Conservation (phyloP, 768 basidiomycete species). For the Pleurotus sapidus region DNA sequence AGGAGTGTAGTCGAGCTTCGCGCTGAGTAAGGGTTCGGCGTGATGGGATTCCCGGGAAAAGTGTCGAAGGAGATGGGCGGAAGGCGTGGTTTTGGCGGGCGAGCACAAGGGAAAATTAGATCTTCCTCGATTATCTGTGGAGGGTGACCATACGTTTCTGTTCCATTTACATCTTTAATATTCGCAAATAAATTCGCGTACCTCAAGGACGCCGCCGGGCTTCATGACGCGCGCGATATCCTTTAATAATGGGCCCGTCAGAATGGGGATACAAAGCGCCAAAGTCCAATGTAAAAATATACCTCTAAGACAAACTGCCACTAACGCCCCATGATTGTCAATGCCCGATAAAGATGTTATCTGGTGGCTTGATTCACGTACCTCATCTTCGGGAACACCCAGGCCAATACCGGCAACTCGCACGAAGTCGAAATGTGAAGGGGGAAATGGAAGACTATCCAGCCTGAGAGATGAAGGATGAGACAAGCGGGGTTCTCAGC, state of each 20-base stretch:
- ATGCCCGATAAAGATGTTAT: slow-evolving; percentile 1
- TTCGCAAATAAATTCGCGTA: slow-evolving; percentile 22
- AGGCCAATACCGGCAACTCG: slow-evolving; percentile 63
- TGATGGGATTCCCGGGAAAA: slow-evolving; percentile 3
- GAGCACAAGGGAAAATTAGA: slow-evolving; percentile 61
- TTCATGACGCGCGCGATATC: slow-evolving; percentile 67
- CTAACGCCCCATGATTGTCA: slow-evolving; percentile 25
- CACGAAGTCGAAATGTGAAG: slow-evolving; percentile 61
- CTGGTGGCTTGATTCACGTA: slow-evolving; percentile 11
- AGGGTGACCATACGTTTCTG: slow-evolving; percentile 3
- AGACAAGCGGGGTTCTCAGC: not conserved
- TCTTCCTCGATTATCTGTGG: slow-evolving; percentile 71
- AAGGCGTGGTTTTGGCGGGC: slow-evolving; percentile 15
- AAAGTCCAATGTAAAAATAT: slow-evolving; percentile 14
- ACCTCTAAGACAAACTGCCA: slow-evolving; percentile 71
- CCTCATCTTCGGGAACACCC: slow-evolving; percentile 73
- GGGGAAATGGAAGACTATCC: slow-evolving; percentile 59
- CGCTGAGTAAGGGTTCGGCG: slow-evolving; percentile 10
- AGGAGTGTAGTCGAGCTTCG: slow-evolving; percentile 21
- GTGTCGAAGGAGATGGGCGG: slow-evolving; percentile 13
- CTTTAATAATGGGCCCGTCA: slow-evolving; percentile 30
- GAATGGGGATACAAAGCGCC: slow-evolving; percentile 13
- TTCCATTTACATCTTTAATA: not conserved
- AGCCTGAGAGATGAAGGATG: slow-evolving; percentile 36
- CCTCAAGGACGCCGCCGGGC: slow-evolving; percentile 63